These are phyloP conservation scores for Cetradonia linearis DNA, from an alignment of 495 filamentous ascomycete species.

Conservation along the genomic window DNA sequence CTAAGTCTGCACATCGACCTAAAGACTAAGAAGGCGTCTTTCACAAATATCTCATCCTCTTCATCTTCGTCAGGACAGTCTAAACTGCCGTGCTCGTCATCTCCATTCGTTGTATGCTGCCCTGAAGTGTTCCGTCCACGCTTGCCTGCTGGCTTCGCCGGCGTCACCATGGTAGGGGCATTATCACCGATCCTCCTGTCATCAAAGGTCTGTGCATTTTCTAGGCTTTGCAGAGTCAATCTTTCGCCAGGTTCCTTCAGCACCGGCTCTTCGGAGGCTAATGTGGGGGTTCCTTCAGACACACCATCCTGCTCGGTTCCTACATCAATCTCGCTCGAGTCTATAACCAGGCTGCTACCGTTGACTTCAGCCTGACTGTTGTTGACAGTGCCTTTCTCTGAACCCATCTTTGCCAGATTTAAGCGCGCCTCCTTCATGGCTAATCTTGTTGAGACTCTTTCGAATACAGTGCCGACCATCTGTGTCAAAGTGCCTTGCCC, in stretches of 20 bases:
- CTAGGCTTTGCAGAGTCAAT: slow-evolving; percentile 90
- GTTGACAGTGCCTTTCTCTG: slow-evolving; percentile 30
- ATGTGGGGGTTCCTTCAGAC: slow-evolving; percentile 40
- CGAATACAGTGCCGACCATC: slow-evolving; percentile 98
- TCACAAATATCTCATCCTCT: slow-evolving; percentile 91
- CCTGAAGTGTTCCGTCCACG: slow-evolving; percentile 44
- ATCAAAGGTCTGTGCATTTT: slow-evolving; percentile 87
- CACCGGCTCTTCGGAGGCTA: slow-evolving; percentile 44
- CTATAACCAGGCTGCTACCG: slow-evolving; percentile 22
- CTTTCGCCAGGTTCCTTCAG: slow-evolving; percentile 58
- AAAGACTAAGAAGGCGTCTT: slow-evolving; percentile 95
- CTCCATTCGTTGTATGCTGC: slow-evolving; percentile 38
- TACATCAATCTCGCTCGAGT: slow-evolving; percentile 30
- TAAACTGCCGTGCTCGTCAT: slow-evolving; percentile 38
- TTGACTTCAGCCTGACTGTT: slow-evolving; percentile 22
- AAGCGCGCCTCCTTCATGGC: slow-evolving; percentile 70
- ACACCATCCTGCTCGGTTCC: slow-evolving; percentile 37
- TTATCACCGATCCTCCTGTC: slow-evolving; percentile 84
- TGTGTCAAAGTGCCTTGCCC: slow-evolving; percentile 94
- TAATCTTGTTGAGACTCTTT: slow-evolving; percentile 78
- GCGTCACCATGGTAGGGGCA: slow-evolving; percentile 84
- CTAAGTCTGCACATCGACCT: slow-evolving; percentile 95
- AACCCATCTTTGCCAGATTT: slow-evolving; percentile 32
- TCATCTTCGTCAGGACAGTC: slow-evolving; percentile 65
- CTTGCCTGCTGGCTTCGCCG: slow-evolving; percentile 50